These are phyloP conservation scores for Staphylotrichum longicolle DNA, from an alignment of 495 filamentous ascomycete genomes.

Conservation along the genomic window DNA sequence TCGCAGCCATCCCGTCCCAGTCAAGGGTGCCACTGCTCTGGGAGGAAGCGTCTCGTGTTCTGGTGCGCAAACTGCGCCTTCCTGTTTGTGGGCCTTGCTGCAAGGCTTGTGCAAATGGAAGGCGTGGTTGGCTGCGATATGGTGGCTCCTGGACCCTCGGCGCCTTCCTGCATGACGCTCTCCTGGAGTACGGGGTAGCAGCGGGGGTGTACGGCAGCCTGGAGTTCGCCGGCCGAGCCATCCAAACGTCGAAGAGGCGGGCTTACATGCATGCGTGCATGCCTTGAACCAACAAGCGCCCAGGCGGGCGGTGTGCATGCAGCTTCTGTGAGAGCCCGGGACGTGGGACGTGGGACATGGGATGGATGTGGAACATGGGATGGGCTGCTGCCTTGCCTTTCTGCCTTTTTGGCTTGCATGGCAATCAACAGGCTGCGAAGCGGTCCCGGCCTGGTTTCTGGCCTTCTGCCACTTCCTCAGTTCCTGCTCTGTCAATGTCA, in stretches of 20 bases:
- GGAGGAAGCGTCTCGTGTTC: too few species aligned
- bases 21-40: too few species aligned
- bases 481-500: background rate
- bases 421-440: background rate
- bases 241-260: background rate
- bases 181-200: background rate
- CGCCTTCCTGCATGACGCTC: background rate
- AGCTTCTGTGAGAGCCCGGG: conserved; percentile 1
- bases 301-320: conserved; percentile 10
- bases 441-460: background rate
- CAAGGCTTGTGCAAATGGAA: too few species aligned
- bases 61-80: too few species aligned
- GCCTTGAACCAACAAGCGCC: background rate
- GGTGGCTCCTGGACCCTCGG: background rate
- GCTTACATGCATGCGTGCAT: background rate
- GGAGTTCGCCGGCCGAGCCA: background rate
- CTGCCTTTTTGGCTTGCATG: background rate
- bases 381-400: conserved; percentile 9
- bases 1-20: too few species aligned
- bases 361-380: background rate
- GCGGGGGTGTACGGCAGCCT: conserved; percentile 2
- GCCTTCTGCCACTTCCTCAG: background rate
- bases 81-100: too few species aligned
- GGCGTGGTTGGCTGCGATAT: too few species aligned
- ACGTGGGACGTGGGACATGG: background rate